Evolutionary conservation across 805 yeast genomes (phyloP), one percentile per base, ranked within the genome.

Genomic region (Lipomyces yamanashiensis): DNA sequence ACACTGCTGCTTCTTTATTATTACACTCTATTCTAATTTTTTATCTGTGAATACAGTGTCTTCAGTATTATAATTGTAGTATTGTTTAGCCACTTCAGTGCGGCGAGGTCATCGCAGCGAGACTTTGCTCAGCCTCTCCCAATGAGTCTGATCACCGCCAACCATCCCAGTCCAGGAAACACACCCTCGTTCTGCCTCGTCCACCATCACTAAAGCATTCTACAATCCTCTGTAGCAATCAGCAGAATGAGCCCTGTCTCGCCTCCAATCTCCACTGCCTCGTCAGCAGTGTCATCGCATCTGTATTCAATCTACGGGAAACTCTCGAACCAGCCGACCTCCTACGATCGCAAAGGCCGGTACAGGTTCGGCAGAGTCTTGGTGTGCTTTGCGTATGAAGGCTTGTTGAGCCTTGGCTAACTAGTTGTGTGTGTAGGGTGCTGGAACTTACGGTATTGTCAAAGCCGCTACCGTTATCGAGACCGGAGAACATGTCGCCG

Each of bases 381-480:
- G 33, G 69, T 66, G 44, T 54, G 7, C 1, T 5, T 21, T 17
- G 28, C 23, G 13, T 21, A 39, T 15, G 8, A 34, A 17, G 28
- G 58, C 43, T 17, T 12, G 15, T 23, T 17, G 15, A 17, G 17
- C n/a, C 17, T 13, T 40, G 28, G 50, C 37, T 49, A 23, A n/a
- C 52, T 37, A 43, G 19, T 37, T 15, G 17, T n/a, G 1, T 33
- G 5, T 19, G 19, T 19, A 65, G 12, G 98, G 98, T 9, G 98
- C 98, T 0, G 98, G 99, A 5, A 85, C 96, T 0, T 95, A 91
- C 76, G 98, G 99, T 45, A 87, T 93, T 1, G 98, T 93, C 2
- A 82, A 96, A 70, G 83, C 84, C 67, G 98, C 97, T 1, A 79
- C 84, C 44, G 73, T 76, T 58, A 71, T 78, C 40, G 74, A 76